These are phyloP conservation scores for Citrus glauca DNA, from an alignment of 345 rosid species.

Conservation along the genomic window DNA sequence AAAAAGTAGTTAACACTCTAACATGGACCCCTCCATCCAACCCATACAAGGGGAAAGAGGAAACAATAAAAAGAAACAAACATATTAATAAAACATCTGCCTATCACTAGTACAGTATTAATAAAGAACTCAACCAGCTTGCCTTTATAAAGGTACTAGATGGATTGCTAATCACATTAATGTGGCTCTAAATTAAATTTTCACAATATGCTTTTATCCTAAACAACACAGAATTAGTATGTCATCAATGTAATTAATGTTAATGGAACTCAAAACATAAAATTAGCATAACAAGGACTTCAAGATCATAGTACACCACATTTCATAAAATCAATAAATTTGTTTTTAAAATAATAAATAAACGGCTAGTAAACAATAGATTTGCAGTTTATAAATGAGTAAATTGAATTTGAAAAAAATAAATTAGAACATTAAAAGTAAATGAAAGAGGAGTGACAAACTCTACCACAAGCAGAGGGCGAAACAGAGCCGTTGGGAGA, in stretches of 20 bases:
- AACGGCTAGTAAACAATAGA: neutral
- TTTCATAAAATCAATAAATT: neutral
- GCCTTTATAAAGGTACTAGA: neutral
- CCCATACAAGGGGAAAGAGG: neutral
- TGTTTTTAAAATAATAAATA: neutral
- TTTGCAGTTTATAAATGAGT: neutral
- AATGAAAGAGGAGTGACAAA: constrained; percentile 14
- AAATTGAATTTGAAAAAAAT: neutral
- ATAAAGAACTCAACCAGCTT: neutral
- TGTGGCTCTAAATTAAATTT: neutral
- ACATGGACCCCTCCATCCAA: neutral
- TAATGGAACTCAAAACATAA: no score
- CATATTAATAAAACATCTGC: no score
- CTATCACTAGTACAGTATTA: neutral
- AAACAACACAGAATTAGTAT: neutral
- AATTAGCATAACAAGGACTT: neutral
- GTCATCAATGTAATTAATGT: no score
- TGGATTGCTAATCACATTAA: neutral
- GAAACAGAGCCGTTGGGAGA: constrained; percentile 43
- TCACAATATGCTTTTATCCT: neutral
- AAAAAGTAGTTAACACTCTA: neutral
- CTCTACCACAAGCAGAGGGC: constrained; percentile 41
- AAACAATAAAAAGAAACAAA: no score
- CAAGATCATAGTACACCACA: neutral
- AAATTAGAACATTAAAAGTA: neutral